Percentiles rank a stretch among this genome's conserved stretches.
Conservation (phyloP, 2,329 filamentous ascomycete species). For the Fusarium sterilihyphosum region DNA sequence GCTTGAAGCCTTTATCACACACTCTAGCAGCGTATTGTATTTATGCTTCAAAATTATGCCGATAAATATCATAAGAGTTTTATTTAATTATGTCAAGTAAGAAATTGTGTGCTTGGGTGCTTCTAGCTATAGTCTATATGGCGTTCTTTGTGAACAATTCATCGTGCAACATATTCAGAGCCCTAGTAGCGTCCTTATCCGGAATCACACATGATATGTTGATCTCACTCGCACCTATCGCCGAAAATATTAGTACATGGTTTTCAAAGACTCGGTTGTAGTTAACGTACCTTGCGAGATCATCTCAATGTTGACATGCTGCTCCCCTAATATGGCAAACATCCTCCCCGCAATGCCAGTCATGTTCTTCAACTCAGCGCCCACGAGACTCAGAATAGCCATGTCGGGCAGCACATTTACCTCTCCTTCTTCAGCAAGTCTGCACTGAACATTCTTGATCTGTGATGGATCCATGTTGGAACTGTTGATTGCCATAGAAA, state of each 20-base stretch:
- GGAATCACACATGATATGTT: neutral
- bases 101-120: neutral
- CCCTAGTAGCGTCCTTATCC: neutral
- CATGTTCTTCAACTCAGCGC: neutral
- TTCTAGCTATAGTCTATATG: neutral
- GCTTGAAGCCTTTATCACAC: too few species aligned
- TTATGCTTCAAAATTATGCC: neutral
- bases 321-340: neutral
- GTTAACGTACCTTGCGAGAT: neutral
- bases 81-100: neutral
- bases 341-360: neutral
- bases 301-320: neutral
- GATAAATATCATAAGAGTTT: neutral
- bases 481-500: neutral
- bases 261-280: fast-evolving
- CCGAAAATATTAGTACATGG: neutral
- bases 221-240: neutral
- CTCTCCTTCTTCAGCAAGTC: neutral
- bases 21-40: too few species aligned
- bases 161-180: neutral
- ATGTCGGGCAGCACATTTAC: neutral
- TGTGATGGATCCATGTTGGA: neutral
- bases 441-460: neutral
- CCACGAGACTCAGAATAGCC: neutral
- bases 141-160: neutral